Base-by-base conservation (phyloP, 148 eudicot species). In the Nepenthes mirabilis region DNA sequence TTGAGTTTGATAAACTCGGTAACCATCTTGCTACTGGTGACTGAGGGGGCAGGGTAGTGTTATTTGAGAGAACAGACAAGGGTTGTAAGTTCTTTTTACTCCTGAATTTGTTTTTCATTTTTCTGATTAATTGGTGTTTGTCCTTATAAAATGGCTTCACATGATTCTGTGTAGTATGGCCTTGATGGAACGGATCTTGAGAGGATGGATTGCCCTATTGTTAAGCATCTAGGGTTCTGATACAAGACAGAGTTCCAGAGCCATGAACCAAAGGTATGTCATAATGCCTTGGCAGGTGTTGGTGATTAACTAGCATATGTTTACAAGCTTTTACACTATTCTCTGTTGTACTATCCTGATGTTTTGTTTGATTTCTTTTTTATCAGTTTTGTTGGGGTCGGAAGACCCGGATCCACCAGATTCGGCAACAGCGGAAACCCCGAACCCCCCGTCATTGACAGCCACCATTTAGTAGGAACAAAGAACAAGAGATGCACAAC, bases 241-340 rank as follows among this genome's bases (percentile, higher is more conserved):
- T 93, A 93, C 78, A 93, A 93, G 75, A 93, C 99, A 11, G 99
- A 93, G 77, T 93, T 93, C 65, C 99, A 93, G 79, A 93, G 99
- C 68, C 99, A 93, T 64, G 99, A 93, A 68, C 99, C 99, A 63
- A 97, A 93, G 99, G 99, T 93, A 56, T 34, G 14, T 65, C 56
- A 23, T 37, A 3, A 47, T 57, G 14, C 23, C 36, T 12, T 57
- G 61, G 48, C 40, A 37, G 65, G 54, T 65, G 58, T 23, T 65
- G 55, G 23, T 23, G 2, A 8, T 8, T 9, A 5, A 55, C 1
- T 3, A 55, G 32, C 55, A 76, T 65, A 57, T 11, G 9, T 33
- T 8, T 55, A 34, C 33, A 9, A 2, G 14, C 33, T 55, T 9
- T 33, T 34, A 54, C 9, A 3, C 36, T 33, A 32, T 9, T n/a